Evolutionary conservation across 768 basidiomycete genomes (phyloP), one percentile per base, ranked within the genome.

Genomic region (Trametes meyenii): DNA sequence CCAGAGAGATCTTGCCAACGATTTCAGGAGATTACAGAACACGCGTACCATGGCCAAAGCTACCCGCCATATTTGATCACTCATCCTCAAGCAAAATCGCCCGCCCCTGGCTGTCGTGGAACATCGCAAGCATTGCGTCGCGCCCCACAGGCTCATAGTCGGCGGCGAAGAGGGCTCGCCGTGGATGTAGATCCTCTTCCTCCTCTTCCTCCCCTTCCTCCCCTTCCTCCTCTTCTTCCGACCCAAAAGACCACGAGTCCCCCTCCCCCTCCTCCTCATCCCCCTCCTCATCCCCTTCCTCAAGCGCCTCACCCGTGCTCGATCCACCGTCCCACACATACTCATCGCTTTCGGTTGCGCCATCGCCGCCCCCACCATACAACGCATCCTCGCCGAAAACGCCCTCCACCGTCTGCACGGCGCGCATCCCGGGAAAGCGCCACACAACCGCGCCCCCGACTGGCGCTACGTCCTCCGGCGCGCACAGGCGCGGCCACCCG

Each of bases 401-500:
- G 14, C 38, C 33, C 60, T 55, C 55, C 48, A 48, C 24, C 16
- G 54, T 56, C 54, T 61, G 60, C 29, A 61, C 40, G 42, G 50
- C 49, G 24, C 35, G 33, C 10, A 23, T 19, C 8, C 16, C 54
- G 14, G 54, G 55, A 11, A 61, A 56, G 21, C 42, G 48, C 54
- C 49, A 50, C 14, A 43, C 29, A 3, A 33, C 8, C 24, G n/a
- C 42, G 33, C 38, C 49, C 23, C 11, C 49, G 29, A 16, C 40
- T 2, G 24, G 53, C 40, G 23, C 7, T 23, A 61, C 60, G 17
- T 24, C 60, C n/a, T n/a, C 2, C 38, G 60, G 60, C 23, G 43
- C 40, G 60, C 48, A 61, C 39, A 55, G 38, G 19, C 48, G 60
- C 29, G 60, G 52, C 52, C 60, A 50, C 29, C 50, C 60, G 16